Percentiles rank a stretch among this genome's conserved stretches.
Evolutionary conservation across 2,329 filamentous ascomycete genomes (phyloP).

Genomic region (Diaporthe eres): DNA sequence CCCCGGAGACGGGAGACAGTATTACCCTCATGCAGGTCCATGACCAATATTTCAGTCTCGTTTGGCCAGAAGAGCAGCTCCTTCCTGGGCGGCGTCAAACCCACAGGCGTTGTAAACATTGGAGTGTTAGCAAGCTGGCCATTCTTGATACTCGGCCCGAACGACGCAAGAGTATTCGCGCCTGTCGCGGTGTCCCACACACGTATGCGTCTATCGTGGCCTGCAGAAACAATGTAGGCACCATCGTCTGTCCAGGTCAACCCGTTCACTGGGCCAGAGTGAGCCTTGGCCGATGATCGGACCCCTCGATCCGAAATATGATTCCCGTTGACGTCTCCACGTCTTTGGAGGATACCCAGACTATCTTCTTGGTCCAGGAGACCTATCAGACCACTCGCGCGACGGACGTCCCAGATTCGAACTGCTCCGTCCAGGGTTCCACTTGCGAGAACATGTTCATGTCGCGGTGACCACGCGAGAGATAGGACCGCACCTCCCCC

Average conservation of each 20-base stretch:
- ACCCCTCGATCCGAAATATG: constrained; percentile 53
- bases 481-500: constrained; percentile 74
- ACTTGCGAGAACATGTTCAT: constrained; percentile 85
- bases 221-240: constrained; percentile 81
- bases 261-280: constrained; percentile 86
- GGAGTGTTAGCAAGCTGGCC: constrained; percentile 71
- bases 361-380: constrained; percentile 88
- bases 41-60: constrained; percentile 82
- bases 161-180: constrained; percentile 89
- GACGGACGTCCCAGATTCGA: constrained; percentile 88
- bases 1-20: constrained; percentile 79
- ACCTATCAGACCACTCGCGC: constrained; percentile 81
- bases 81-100: constrained; percentile 67
- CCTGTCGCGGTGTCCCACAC: constrained; percentile 89
- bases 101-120: constrained; percentile 75
- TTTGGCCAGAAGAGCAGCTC: constrained; percentile 88
- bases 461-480: constrained; percentile 84
- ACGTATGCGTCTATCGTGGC: constrained; percentile 86
- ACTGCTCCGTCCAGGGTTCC: constrained; percentile 88
- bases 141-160: constrained; percentile 87
- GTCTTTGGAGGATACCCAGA: constrained; percentile 71
- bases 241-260: constrained; percentile 88
- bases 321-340: constrained; percentile 46
- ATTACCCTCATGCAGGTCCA: constrained; percentile 83
- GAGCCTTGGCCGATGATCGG: constrained; percentile 73